A percentile compares a stretch with the other conserved stretches of the same genome.
phyloP scores from a whole-genome alignment of 441 rosid species.

The Biscutella auriculata region DNA sequence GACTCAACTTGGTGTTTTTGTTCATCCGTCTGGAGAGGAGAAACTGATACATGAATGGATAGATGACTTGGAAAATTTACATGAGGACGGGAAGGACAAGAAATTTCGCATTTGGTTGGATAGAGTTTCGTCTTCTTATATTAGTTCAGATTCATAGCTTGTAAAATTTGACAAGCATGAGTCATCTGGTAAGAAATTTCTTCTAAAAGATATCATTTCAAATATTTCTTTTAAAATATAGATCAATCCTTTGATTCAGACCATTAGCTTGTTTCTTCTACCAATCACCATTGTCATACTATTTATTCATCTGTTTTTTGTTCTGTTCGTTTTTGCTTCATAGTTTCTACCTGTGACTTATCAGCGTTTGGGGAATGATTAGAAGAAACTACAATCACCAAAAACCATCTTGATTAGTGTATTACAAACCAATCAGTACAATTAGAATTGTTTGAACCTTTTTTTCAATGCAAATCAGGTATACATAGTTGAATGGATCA shows the following conservation, averaged over 20 bases:
- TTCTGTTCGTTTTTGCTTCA: background rate
- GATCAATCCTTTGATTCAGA: too few species aligned
- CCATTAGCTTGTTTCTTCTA: background rate
- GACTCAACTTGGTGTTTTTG: conserved; percentile 35
- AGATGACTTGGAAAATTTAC: conserved; percentile 27
- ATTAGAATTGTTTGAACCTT: too few species aligned
- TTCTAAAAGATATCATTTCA: background rate
- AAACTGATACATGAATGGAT: conserved; percentile 33
- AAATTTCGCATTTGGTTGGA: conserved; percentile 40
- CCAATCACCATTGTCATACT: background rate
- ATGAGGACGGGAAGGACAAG: conserved; percentile 39
- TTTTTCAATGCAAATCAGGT: too few species aligned
- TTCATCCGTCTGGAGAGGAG: conserved; percentile 52
- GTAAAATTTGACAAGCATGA: conserved; percentile 54
- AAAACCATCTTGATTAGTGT: too few species aligned
- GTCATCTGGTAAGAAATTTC: conserved; percentile 32
- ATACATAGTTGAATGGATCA: too few species aligned
- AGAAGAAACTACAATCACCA: too few species aligned
- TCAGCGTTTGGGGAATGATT: too few species aligned
- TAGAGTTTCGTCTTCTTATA: conserved; percentile 28
- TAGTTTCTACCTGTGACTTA: background rate
- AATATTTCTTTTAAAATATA: background rate
- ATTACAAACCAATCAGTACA: too few species aligned
- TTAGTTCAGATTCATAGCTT: conserved; percentile 39
- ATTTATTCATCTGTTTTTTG: background rate